Percentiles rank a stretch among this genome's conserved stretches.
Conservation (phyloP, 2,329 filamentous ascomycete genomes). For the Rhynchosporium agropyri region DNA sequence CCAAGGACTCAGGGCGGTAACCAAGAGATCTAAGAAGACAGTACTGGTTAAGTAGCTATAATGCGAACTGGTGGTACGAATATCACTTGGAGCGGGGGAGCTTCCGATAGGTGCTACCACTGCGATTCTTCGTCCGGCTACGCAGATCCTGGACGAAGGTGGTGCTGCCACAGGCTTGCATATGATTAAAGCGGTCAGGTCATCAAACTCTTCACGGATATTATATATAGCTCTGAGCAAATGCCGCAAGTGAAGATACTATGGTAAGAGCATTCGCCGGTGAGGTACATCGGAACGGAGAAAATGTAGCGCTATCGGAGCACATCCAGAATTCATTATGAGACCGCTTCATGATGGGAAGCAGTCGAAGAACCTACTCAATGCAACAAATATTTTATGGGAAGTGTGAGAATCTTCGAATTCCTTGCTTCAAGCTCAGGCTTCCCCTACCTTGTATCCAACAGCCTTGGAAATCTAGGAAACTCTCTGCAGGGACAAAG, state of each 20-base stretch:
- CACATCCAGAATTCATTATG: too few species aligned
- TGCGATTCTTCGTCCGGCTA: background rate
- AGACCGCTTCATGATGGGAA: too few species aligned
- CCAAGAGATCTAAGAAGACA: background rate
- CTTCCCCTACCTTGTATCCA: too few species aligned
- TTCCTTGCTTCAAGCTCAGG: too few species aligned
- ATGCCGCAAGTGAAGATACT: background rate
- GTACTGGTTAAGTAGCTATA: background rate
- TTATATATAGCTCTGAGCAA: background rate
- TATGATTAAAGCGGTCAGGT: background rate
- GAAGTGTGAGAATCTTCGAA: too few species aligned
- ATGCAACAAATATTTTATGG: too few species aligned
- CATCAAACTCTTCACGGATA: background rate
- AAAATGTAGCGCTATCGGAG: too few species aligned
- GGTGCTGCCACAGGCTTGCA: background rate
- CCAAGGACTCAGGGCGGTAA: background rate
- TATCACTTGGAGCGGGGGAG: background rate
- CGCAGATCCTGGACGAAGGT: background rate
- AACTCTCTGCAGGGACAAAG: too few species aligned
- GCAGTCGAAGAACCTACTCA: too few species aligned
- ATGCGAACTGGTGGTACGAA: background rate
- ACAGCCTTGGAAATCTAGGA: too few species aligned
- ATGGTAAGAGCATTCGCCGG: too few species aligned
- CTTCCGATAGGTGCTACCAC: conserved; percentile 3
- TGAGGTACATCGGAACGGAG: too few species aligned